These are phyloP conservation scores for Fulvia fulva DNA, from an alignment of 2,329 filamentous ascomycete species.

Conservation along the genomic window DNA sequence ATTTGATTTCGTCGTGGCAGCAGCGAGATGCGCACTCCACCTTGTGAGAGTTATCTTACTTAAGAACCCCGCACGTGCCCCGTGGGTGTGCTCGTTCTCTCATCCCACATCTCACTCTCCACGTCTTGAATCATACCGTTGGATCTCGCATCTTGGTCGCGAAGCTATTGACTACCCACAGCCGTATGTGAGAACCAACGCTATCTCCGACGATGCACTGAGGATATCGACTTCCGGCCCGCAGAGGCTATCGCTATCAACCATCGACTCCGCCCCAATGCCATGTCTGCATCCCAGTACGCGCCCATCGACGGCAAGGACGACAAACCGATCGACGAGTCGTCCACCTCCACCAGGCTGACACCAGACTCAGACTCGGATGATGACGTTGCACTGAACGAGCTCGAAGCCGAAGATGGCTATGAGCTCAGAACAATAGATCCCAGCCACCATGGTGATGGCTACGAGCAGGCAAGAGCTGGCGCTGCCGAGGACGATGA, in stretches of 20 bases:
- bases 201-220: background rate
- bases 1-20: background rate
- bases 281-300: slow-evolving; percentile 4
- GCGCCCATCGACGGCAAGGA: slow-evolving; percentile 1
- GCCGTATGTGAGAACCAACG: background rate
- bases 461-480: background rate
- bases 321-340: slow-evolving; percentile 2
- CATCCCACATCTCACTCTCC: background rate
- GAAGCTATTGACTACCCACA: background rate
- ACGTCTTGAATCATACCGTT: background rate
- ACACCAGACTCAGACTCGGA: slow-evolving; percentile 25
- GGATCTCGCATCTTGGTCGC: background rate
- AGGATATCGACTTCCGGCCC: background rate
- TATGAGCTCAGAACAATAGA: slow-evolving; percentile 25
- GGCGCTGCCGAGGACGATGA: slow-evolving; percentile 6
- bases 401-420: slow-evolving; percentile 20
- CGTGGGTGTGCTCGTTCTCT: background rate
- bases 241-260: background rate
- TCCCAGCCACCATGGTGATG: background rate
- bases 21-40: background rate
- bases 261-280: background rate
- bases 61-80: too few species aligned
- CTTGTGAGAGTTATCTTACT: too few species aligned
- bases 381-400: slow-evolving; percentile 18
- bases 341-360: slow-evolving; percentile 11